A percentile compares a stretch with the other conserved stretches of the same genome.
These are phyloP conservation scores for Solanum chmielewskii DNA, from an alignment of 257 asterid genomes.

Conservation along the genomic window DNA sequence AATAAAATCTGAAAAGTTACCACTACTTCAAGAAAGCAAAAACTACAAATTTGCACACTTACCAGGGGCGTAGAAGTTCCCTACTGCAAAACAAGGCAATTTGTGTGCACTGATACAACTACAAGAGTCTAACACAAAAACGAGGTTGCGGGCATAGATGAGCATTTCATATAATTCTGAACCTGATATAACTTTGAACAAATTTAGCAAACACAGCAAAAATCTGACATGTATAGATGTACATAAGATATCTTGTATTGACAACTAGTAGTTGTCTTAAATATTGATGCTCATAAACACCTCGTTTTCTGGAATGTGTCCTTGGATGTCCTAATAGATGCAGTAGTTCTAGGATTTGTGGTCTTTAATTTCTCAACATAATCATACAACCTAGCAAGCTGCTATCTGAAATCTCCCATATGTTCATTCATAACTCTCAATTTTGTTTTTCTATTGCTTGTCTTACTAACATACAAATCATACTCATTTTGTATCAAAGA, in stretches of 20 bases:
- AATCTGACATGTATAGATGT: constrained; percentile 19
- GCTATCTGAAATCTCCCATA: no score
- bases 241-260: constrained; percentile 26
- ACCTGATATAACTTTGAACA: not conserved
- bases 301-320: no score
- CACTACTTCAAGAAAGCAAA: not conserved
- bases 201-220: not conserved
- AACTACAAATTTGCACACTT: not conserved
- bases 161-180: not conserved
- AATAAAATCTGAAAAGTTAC: not conserved
- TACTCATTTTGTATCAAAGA: no score
- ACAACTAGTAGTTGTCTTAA: constrained; percentile 29
- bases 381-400: no score
- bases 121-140: not conserved
- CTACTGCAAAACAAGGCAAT: not conserved
- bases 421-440: no score
- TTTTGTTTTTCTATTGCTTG: no score
- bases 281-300: not conserved
- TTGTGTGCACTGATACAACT: not conserved
- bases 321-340: no score
- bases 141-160: not conserved
- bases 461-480: no score
- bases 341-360: no score
- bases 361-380: no score
- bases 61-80: not conserved